Evolutionary conservation across 257 asterid species (phyloP).

Genomic region (Scutellaria baicalensis): DNA sequence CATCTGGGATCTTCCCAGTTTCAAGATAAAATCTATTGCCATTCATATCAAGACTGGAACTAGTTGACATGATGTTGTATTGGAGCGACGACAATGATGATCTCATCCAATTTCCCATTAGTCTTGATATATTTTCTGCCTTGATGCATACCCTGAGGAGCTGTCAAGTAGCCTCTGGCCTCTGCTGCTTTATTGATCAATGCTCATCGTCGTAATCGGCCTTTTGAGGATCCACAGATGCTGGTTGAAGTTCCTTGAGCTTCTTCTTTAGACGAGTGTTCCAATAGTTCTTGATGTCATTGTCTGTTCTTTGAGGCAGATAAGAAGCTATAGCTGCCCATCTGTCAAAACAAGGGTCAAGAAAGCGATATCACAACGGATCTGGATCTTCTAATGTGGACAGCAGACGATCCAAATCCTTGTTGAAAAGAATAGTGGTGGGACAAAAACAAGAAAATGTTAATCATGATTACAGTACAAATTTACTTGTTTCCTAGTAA

Average conservation of each 20-base stretch:
- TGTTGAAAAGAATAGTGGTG: too few species aligned
- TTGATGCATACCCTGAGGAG: slow-evolving; percentile 56
- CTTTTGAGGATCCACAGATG: slow-evolving; percentile 21
- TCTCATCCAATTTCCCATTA: slow-evolving; percentile 79
- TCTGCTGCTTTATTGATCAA: neutral
- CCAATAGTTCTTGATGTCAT: slow-evolving; percentile 93
- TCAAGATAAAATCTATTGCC: neutral
- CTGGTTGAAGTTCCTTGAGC: slow-evolving; percentile 48
- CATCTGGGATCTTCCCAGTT: neutral
- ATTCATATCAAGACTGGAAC: neutral
- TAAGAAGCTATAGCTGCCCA: slow-evolving; percentile 96
- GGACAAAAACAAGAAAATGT: neutral
- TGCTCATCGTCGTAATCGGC: neutral
- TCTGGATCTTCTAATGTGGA: too few species aligned
- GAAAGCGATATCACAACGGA: too few species aligned
- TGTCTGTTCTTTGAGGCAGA: slow-evolving; percentile 88
- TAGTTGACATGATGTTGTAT: neutral
- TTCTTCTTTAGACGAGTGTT: slow-evolving; percentile 88
- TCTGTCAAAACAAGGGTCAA: slow-evolving; percentile 20
- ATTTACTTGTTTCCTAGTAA: slow-evolving; percentile 75
- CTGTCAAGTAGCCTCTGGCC: neutral
- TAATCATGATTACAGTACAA: neutral
- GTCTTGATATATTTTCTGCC: slow-evolving; percentile 80
- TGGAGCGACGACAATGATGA: slow-evolving; percentile 29
- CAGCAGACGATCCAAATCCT: too few species aligned